Evolutionary conservation across 2,329 filamentous ascomycete genomes (phyloP).

Genomic region (Pseudopyricularia cyperi): DNA sequence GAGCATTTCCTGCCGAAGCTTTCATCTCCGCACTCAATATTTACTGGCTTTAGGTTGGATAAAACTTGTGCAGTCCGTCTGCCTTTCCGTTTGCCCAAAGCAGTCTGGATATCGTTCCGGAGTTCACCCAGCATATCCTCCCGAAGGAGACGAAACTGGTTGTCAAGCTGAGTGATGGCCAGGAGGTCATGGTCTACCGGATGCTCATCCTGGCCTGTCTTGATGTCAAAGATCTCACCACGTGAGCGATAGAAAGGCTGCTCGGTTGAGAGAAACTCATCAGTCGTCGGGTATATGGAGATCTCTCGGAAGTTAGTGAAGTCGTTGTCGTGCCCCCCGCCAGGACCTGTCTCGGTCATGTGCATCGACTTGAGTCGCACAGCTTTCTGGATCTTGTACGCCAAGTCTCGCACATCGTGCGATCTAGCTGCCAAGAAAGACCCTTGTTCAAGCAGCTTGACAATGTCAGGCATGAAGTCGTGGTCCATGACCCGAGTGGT

Average conservation of each 20-base stretch:
- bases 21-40: constrained; percentile 21
- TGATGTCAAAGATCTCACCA: constrained; percentile 29
- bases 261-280: constrained; percentile 45
- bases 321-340: constrained; percentile 66
- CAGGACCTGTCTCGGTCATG: constrained; percentile 23
- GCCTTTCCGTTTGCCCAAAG: constrained; percentile 33
- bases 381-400: constrained; percentile 23
- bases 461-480: constrained; percentile 11
- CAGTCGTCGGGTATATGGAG: constrained; percentile 49
- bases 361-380: constrained; percentile 12
- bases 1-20: constrained; percentile 16
- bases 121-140: constrained; percentile 61
- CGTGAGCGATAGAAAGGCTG: constrained; percentile 41
- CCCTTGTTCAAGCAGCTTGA: constrained; percentile 11
- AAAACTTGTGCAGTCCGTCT: constrained; percentile 24
- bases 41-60: constrained; percentile 20
- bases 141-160: constrained; percentile 57
- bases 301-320: constrained; percentile 46
- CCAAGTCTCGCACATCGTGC: constrained; percentile 12
- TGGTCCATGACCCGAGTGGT: constrained; percentile 12
- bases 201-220: constrained; percentile 4
- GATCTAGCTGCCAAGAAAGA: constrained; percentile 5
- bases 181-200: constrained; percentile 16
- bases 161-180: constrained; percentile 44
- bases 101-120: constrained; percentile 43